A percentile compares a stretch with the other conserved stretches of the same genome.
Evolutionary conservation across 1,284 basidiomycete species (phyloP).

Genomic region (Cutaneotrichosporon arboriforme): DNA sequence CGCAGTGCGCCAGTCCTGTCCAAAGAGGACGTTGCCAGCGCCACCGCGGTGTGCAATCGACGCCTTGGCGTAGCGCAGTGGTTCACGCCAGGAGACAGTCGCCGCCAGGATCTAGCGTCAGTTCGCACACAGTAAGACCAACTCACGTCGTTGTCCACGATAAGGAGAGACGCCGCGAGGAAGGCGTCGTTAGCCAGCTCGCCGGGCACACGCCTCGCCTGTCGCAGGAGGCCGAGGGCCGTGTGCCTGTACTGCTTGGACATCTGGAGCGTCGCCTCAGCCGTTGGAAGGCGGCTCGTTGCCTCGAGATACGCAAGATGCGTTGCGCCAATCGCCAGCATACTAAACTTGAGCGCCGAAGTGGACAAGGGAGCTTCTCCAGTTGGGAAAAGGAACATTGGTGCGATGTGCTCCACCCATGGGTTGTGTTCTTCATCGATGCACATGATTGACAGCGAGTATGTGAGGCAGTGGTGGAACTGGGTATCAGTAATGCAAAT

Average conservation of each 20-base stretch:
- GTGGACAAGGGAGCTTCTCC: conserved; percentile 25
- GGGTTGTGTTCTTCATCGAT: conserved; percentile 39
- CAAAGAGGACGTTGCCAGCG: conserved; percentile 27
- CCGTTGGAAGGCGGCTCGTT: conserved; percentile 1
- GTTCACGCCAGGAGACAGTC: conserved; percentile 31
- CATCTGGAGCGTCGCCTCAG: conserved; percentile 19
- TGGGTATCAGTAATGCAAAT: too few species aligned
- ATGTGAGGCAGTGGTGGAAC: conserved; percentile 42
- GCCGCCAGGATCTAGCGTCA: conserved; percentile 29
- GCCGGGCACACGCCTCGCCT: conserved; percentile 18
- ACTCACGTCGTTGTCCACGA: conserved; percentile 31
- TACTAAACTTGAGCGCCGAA: conserved; percentile 29
- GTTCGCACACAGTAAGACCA: not conserved
- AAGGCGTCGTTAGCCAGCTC: conserved; percentile 34
- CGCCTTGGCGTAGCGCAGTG: conserved; percentile 23
- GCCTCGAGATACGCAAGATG: conserved; percentile 22
- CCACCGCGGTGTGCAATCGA: conserved; percentile 31
- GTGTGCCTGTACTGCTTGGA: conserved; percentile 24
- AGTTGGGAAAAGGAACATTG: conserved; percentile 34
- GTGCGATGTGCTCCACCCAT: conserved; percentile 36
- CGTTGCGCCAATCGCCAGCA: conserved; percentile 35
- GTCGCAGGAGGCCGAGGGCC: conserved; percentile 25
- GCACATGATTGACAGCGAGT: conserved; percentile 38
- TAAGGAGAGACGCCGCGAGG: conserved; percentile 25
- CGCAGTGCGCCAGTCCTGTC: conserved; percentile 13